Conservation (phyloP, 257 asterid species). For the Fraxinus excelsior region DNA sequence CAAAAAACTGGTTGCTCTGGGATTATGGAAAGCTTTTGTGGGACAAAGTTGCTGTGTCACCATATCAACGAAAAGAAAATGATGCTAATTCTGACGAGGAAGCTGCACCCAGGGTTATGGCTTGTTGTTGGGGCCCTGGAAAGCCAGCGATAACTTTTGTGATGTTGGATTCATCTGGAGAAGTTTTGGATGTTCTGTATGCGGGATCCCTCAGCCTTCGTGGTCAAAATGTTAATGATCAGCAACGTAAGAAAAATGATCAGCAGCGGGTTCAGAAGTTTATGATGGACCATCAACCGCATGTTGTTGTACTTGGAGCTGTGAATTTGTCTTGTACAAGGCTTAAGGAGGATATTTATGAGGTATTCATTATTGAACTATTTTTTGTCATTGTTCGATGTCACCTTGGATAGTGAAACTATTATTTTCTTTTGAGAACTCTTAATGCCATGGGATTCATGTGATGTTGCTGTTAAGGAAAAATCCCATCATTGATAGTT, state of each 20-base stretch:
- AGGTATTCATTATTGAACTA: conserved; percentile 51
- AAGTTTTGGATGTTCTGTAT: conserved; percentile 80
- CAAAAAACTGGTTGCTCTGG: conserved; percentile 71
- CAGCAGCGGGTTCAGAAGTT: conserved; percentile 92
- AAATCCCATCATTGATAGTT: background rate
- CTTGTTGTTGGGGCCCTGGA: conserved; percentile 99
- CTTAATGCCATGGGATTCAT: background rate
- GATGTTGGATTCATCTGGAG: conserved; percentile 98
- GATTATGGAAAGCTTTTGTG: conserved; percentile 86
- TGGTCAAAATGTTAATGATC: conserved; percentile 83
- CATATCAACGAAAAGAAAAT: conserved; percentile 81
- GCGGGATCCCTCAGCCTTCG: conserved; percentile 87
- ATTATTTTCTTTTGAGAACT: background rate
- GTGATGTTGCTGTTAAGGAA: background rate
- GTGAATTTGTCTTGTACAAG: conserved; percentile 87
- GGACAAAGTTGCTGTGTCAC: conserved; percentile 87
- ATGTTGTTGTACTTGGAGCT: conserved; percentile 90
- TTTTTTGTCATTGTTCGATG: conserved; percentile 4
- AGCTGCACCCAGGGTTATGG: conserved; percentile 92
- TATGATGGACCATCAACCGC: conserved; percentile 98
- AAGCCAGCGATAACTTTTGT: conserved; percentile 96
- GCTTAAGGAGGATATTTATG: conserved; percentile 90
- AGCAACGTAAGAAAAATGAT: conserved; percentile 90
- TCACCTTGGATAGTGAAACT: background rate
- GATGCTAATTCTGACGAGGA: conserved; percentile 80